Percentiles rank a stretch among this genome's conserved stretches.
phyloP scores from a whole-genome alignment of 257 asterid species.

The Thymus mandschuricus region DNA sequence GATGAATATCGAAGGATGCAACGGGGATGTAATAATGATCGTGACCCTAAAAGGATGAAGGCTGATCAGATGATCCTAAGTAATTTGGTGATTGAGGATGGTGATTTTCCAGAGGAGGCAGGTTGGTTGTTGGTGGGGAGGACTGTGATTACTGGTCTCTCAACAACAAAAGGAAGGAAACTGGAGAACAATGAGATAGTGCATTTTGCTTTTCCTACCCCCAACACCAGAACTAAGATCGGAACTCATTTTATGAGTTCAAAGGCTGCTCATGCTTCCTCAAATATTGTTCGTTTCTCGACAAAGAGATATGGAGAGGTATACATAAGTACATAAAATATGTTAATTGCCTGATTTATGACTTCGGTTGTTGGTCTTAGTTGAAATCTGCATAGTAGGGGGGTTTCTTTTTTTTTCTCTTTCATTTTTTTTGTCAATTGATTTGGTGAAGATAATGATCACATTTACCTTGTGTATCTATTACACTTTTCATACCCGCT shows the following conservation, averaged over 20 bases:
- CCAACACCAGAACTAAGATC: conserved; percentile 28
- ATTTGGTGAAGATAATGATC: neutral
- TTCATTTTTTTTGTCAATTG: too few relatives aligned
- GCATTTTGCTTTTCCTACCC: conserved; percentile 64
- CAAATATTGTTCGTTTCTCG: conserved; percentile 77
- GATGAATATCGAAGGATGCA: conserved; percentile 39
- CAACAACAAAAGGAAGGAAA: conserved; percentile 82
- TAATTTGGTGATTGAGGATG: conserved; percentile 67
- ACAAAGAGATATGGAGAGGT: conserved; percentile 88
- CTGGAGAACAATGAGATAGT: conserved; percentile 83
- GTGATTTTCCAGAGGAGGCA: conserved; percentile 71
- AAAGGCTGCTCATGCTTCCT: conserved; percentile 50
- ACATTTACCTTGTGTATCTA: neutral
- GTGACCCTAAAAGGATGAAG: conserved; percentile 35
- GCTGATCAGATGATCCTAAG: conserved; percentile 43
- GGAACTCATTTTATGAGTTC: conserved; percentile 44
- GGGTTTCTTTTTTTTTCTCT: too few relatives aligned
- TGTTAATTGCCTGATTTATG: neutral
- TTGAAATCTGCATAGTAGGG: conserved; percentile 4
- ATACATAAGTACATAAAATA: neutral
- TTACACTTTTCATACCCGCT: neutral
- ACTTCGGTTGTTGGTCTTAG: conserved; percentile 4
- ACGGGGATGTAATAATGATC: neutral
- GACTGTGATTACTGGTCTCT: conserved; percentile 64
- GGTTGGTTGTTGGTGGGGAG: conserved; percentile 89